phyloP scores from a whole-genome alignment of 176 grass and related monocot genomes.

The Cocos nucifera region DNA sequence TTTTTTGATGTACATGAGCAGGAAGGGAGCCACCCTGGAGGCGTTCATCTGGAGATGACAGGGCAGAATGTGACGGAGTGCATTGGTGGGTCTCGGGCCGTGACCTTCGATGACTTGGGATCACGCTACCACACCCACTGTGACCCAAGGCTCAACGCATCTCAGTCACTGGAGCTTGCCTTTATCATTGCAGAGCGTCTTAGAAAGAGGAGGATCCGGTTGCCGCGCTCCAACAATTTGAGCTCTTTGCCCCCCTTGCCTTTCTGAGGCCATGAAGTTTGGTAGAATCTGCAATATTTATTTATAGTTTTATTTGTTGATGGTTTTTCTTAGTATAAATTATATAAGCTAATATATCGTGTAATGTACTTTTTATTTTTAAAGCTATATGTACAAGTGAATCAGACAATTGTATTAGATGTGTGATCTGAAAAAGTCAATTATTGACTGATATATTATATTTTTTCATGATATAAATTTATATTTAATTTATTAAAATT shows the following conservation, averaged over 20 bases:
- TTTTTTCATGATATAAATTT: too few relatives aligned
- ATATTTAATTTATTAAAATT: too few relatives aligned
- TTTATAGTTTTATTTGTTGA: too few relatives aligned
- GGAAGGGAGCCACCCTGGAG: slow-evolving; percentile 47
- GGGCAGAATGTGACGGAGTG: slow-evolving; percentile 57
- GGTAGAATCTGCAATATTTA: too few relatives aligned
- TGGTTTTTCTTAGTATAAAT: too few relatives aligned
- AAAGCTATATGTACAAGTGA: too few relatives aligned
- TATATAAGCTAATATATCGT: too few relatives aligned
- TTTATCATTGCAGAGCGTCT: slow-evolving; percentile 43
- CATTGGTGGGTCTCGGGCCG: slow-evolving; percentile 39
- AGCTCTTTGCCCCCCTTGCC: not conserved
- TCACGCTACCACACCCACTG: slow-evolving; percentile 46
- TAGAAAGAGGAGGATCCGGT: slow-evolving; percentile 19
- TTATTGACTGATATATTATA: too few relatives aligned
- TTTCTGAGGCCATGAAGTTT: not conserved
- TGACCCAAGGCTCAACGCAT: slow-evolving; percentile 51
- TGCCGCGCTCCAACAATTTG: not conserved
- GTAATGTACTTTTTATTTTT: too few relatives aligned
- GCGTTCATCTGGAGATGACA: slow-evolving; percentile 60
- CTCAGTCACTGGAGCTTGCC: slow-evolving; percentile 40
- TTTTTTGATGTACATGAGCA: slow-evolving; percentile 56
- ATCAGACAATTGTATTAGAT: too few relatives aligned
- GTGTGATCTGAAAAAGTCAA: too few relatives aligned
- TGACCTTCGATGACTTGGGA: slow-evolving; percentile 42